Percentiles rank a stretch among this genome's conserved stretches.
phyloP scores from a whole-genome alignment of 1,284 basidiomycete genomes.

The Mycosarcoma mackinlayi region DNA sequence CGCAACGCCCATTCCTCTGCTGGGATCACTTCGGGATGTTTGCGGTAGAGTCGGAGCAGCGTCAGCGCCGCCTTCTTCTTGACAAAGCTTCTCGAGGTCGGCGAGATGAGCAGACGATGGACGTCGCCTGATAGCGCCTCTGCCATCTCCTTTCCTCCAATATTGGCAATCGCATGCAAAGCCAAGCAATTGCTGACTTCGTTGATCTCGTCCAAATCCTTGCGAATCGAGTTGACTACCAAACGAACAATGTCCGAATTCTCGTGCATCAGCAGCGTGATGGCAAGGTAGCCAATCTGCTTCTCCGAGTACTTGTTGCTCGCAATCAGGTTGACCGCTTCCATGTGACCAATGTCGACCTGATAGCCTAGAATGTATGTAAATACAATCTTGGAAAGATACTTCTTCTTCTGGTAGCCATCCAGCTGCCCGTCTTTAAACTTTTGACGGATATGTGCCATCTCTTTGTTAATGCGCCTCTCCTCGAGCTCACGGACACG shows the following conservation, averaged over 20 bases:
- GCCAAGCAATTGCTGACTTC: slow-evolving; percentile 97
- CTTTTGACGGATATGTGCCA: slow-evolving; percentile 99
- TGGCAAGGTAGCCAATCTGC: slow-evolving; percentile 98
- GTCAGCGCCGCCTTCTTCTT: slow-evolving; percentile 99
- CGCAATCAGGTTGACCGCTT: slow-evolving; percentile 96
- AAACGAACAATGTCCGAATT: slow-evolving; percentile 94
- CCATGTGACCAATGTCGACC: slow-evolving; percentile 99
- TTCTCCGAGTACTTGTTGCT: slow-evolving; percentile 97
- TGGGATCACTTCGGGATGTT: slow-evolving; percentile 92
- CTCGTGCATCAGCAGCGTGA: slow-evolving; percentile 97
- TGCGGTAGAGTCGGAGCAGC: slow-evolving; percentile 89
- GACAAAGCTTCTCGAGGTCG: slow-evolving; percentile 92
- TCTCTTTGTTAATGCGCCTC: slow-evolving; percentile 98
- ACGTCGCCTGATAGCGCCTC: slow-evolving; percentile 93
- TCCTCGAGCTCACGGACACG: slow-evolving; percentile 74
- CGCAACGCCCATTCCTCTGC: slow-evolving; percentile 94
- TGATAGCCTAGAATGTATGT: slow-evolving; percentile 99
- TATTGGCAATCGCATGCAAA: slow-evolving; percentile 96
- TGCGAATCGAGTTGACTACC: slow-evolving; percentile 97
- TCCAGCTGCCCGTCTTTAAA: slow-evolving; percentile 99
- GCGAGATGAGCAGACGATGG: slow-evolving; percentile 92
- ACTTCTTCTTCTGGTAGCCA: slow-evolving; percentile 99
- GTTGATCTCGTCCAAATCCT: slow-evolving; percentile 93
- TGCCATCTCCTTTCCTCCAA: slow-evolving; percentile 97
- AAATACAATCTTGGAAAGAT: slow-evolving; percentile 89